These are phyloP conservation scores for Phytopythium kandeliae DNA, from an alignment of 352 stramenopile genomes.

Conservation along the genomic window DNA sequence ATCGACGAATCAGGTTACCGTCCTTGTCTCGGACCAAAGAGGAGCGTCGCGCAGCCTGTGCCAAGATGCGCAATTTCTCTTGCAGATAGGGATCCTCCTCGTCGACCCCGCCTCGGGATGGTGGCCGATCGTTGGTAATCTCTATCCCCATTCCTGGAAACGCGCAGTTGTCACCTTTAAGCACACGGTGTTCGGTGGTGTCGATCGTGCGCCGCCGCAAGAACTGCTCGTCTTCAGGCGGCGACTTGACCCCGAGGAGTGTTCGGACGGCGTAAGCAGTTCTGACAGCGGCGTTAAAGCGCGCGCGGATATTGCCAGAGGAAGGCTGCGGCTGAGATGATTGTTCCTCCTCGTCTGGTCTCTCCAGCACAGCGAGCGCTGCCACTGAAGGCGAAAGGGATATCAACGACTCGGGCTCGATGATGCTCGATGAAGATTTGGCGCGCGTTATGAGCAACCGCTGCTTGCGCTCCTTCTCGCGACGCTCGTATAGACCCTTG, in stretches of 20 bases:
- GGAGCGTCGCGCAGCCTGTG: conserved; percentile 11
- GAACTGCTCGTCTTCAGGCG: conserved; percentile 48
- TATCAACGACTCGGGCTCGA: neutral
- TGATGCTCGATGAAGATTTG: neutral
- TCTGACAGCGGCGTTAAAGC: conserved; percentile 19
- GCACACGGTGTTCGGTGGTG: conserved; percentile 23
- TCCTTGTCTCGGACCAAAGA: conserved; percentile 14
- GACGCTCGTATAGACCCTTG: conserved; percentile 48
- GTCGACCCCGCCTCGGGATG: conserved; percentile 2
- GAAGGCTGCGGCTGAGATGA: neutral
- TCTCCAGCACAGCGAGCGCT: neutral
- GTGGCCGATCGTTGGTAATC: conserved; percentile 47
- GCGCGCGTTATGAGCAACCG: conserved; percentile 17
- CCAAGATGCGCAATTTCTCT: conserved; percentile 13
- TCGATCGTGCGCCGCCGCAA: conserved; percentile 28
- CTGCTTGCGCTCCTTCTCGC: conserved; percentile 47
- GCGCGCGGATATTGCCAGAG: conserved; percentile 1
- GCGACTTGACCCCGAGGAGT: conserved; percentile 1
- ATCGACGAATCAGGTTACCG: conserved; percentile 8
- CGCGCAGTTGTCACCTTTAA: conserved; percentile 34
- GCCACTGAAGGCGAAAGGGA: neutral
- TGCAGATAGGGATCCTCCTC: neutral
- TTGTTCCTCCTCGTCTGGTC: neutral
- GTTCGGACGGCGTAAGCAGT: conserved; percentile 16
- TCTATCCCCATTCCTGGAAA: conserved; percentile 42